Evolutionary conservation across 108 stramenopile species (phyloP).

Genomic region (Cyclotella cryptica): DNA sequence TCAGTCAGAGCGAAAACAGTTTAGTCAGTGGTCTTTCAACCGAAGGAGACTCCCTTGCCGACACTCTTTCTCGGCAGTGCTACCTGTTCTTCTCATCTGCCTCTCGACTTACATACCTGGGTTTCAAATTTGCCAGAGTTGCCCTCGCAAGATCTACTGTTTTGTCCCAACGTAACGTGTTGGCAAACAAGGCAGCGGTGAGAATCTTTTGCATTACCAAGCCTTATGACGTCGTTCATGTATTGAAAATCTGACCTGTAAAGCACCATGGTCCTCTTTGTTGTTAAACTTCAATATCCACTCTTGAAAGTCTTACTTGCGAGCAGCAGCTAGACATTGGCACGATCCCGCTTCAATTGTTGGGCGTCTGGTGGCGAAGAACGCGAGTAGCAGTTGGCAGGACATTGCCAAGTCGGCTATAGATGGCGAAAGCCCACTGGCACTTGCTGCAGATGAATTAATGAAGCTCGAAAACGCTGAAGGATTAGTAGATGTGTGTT

Average conservation of each 20-base stretch:
- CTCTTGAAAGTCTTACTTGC: slow-evolving; percentile 40
- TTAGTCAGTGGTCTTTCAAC: slow-evolving; percentile 43
- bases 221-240: no score
- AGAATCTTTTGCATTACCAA: neutral
- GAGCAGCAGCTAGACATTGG: slow-evolving; percentile 83
- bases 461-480: slow-evolving; percentile 67
- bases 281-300: no score
- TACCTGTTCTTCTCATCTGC: slow-evolving; percentile 91
- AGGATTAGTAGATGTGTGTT: slow-evolving; percentile 81
- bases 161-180: slow-evolving; percentile 46
- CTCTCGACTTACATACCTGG: slow-evolving; percentile 79
- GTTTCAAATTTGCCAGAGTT: slow-evolving; percentile 75
- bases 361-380: slow-evolving; percentile 60
- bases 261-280: no score
- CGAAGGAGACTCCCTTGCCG: slow-evolving; percentile 71
- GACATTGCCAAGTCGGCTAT: slow-evolving; percentile 63
- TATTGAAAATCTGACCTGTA: no score
- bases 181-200: slow-evolving; percentile 60
- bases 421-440: slow-evolving; percentile 76
- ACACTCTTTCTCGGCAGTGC: slow-evolving; percentile 70
- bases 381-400: slow-evolving; percentile 37
- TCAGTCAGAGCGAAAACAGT: slow-evolving; percentile 60
- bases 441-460: slow-evolving; percentile 72
- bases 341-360: slow-evolving; percentile 70
- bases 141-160: slow-evolving; percentile 55